A percentile compares a stretch with the other conserved stretches of the same genome.
phyloP scores from a whole-genome alignment of 2,329 filamentous ascomycete species.

The Aspergillus tanneri region DNA sequence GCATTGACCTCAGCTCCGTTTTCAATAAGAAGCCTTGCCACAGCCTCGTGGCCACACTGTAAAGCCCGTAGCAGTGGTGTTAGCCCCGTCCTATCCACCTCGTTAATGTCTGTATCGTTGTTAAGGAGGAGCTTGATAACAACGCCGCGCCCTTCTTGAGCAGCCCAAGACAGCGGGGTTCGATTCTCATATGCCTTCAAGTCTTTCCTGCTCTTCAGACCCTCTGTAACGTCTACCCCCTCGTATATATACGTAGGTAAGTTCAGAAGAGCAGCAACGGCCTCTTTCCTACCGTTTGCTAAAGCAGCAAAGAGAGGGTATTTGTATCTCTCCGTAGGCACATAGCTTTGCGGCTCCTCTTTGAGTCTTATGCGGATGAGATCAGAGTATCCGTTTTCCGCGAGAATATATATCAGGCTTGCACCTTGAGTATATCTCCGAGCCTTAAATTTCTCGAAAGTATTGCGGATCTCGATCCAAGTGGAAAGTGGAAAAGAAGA shows the following conservation, averaged over 20 bases:
- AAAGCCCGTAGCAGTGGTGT: too few species aligned
- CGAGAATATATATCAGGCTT: conserved; percentile 18
- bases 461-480: conserved; percentile 36
- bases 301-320: conserved; percentile 21
- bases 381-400: conserved; percentile 13
- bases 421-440: conserved; percentile 20
- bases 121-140: too few species aligned
- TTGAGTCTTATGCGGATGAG: conserved; percentile 10
- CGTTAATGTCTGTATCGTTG: too few species aligned
- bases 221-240: conserved; percentile 13
- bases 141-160: too few species aligned
- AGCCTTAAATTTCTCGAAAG: conserved; percentile 33
- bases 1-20: too few species aligned
- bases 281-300: conserved; percentile 10
- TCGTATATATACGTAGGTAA: conserved; percentile 3
- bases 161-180: conserved; percentile 19
- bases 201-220: conserved; percentile 9
- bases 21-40: conserved; percentile 14
- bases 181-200: conserved; percentile 5
- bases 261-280: conserved; percentile 12
- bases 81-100: too few species aligned
- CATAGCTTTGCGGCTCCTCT: conserved; percentile 6
- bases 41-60: background rate
- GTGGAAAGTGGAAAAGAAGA: conserved; percentile 23
- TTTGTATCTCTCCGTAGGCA: conserved; percentile 9